Evolutionary conservation across 2,329 filamentous ascomycete genomes (phyloP), one percentile per base, ranked within the genome.

Genomic region (Aureobasidium sp.): DNA sequence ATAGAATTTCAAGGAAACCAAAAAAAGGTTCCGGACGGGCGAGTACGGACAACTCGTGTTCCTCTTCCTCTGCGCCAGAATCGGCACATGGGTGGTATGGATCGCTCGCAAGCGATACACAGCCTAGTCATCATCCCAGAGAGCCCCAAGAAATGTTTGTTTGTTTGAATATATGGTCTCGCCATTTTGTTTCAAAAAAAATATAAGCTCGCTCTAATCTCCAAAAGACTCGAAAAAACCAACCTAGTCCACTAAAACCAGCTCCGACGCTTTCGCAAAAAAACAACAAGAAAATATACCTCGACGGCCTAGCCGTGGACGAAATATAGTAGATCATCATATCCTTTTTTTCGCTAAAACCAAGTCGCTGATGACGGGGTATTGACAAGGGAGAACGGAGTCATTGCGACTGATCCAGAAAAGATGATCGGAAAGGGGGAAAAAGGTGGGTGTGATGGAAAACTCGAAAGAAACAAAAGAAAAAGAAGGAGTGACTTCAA

Each of bases 221-320:
- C n/a, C n/a, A n/a, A n/a, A n/a, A n/a, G n/a, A n/a, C n/a, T 49
- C 17, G 11, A 47, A 38, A 30, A 32, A 38, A 49, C 22, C 45
- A 49, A 39, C 45, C 21, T 38, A 22, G 30, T 34, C 45, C n/a
- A n/a, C n/a, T n/a, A n/a, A n/a, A n/a, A 38, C 45, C 45, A 49
- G 45, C 45, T 49, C 45, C 45, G 39, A 39, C 45, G 45, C 45
- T 49, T 48, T 30, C 22, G 27, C 44, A 48, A 48, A 47, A 37
- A 38, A 3, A 29, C 17, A 16, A 19, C 21, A 25, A 30, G 16
- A 21, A n/a, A n/a, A n/a, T n/a, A n/a, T n/a, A n/a, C n/a, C n/a
- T n/a, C n/a, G n/a, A n/a, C n/a, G n/a, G n/a, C n/a, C n/a, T n/a
- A n/a, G n/a, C n/a, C n/a, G n/a, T n/a, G n/a, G n/a, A n/a, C n/a